Evolutionary conservation across 352 stramenopile species (phyloP).

Genomic region (Globisporangium takayamanum): DNA sequence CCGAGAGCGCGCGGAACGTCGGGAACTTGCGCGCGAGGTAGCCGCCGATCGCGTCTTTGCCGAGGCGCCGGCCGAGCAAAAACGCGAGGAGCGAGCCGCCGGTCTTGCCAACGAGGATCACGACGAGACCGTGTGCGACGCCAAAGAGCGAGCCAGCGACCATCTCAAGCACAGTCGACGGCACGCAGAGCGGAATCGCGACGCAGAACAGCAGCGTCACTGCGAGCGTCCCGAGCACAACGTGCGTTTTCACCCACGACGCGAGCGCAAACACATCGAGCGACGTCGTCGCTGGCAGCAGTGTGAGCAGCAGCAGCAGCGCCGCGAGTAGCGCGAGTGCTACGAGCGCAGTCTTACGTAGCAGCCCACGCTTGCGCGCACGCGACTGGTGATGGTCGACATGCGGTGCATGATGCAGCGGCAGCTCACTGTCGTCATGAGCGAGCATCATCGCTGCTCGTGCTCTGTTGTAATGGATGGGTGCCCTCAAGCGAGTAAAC

Average conservation of each 20-base stretch:
- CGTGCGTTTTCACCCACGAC: constrained; percentile 44
- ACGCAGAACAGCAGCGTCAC: constrained; percentile 53
- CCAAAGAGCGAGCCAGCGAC: constrained; percentile 63
- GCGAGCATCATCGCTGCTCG: constrained; percentile 1
- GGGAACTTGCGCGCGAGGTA: constrained; percentile 60
- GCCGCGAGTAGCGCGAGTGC: neutral
- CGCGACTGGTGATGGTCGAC: neutral
- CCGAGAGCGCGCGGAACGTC: constrained; percentile 60
- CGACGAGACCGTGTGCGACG: constrained; percentile 35
- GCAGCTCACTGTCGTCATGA: neutral
- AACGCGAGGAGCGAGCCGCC: constrained; percentile 65
- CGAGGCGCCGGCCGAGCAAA: constrained; percentile 41
- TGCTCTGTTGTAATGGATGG: neutral
- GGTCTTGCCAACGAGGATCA: constrained; percentile 64
- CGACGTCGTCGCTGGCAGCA: constrained; percentile 43
- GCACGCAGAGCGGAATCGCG: constrained; percentile 62
- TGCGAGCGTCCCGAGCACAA: constrained; percentile 41
- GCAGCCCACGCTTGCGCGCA: neutral
- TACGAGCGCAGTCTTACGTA: constrained; percentile 5
- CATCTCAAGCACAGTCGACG: constrained; percentile 59
- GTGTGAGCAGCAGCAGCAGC: constrained; percentile 24
- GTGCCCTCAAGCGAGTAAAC: no score
- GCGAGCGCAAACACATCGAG: constrained; percentile 30
- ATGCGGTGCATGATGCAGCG: neutral
- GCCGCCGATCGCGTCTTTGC: constrained; percentile 48